Conservation (phyloP, 257 asterid genomes). For the Jacaranda mimosifolia region DNA sequence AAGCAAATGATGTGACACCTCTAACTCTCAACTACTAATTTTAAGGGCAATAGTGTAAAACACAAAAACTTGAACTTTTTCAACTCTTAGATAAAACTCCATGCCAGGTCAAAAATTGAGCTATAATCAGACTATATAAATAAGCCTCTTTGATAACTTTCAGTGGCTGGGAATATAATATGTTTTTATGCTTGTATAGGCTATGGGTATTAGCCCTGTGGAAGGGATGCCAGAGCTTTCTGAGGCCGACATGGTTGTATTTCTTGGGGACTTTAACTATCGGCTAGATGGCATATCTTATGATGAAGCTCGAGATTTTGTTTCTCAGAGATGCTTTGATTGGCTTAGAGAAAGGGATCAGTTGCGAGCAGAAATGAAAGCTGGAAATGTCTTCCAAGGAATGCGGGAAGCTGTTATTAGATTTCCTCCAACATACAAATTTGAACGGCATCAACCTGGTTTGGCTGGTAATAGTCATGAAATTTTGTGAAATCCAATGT, state of each 20-base stretch:
- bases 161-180: constrained; percentile 27
- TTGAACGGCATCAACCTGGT: constrained; percentile 91
- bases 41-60: too few relatives aligned
- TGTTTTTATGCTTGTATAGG: constrained; percentile 46
- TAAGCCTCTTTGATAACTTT: constrained; percentile 27
- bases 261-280: constrained; percentile 96
- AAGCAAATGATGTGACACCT: too few relatives aligned
- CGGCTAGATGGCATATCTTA: constrained; percentile 91
- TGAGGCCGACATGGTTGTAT: constrained; percentile 95
- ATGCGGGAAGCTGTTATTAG: constrained; percentile 93
- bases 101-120: too few relatives aligned
- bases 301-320: constrained; percentile 96
- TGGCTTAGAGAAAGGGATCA: constrained; percentile 98
- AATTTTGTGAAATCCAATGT: constrained; percentile 21
- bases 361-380: constrained; percentile 85
- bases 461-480: constrained; percentile 72
- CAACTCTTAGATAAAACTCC: too few relatives aligned
- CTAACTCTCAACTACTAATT: too few relatives aligned
- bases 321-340: constrained; percentile 95
- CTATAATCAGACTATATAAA: not conserved
- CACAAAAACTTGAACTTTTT: too few relatives aligned
- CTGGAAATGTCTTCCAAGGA: constrained; percentile 97
- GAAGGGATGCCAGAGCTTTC: constrained; percentile 90
- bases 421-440: constrained; percentile 98
- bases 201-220: constrained; percentile 53